Percentiles rank a stretch among this genome's conserved stretches.
phyloP scores from a whole-genome alignment of 805 yeast genomes.

The Debaryomyces hansenii region DNA sequence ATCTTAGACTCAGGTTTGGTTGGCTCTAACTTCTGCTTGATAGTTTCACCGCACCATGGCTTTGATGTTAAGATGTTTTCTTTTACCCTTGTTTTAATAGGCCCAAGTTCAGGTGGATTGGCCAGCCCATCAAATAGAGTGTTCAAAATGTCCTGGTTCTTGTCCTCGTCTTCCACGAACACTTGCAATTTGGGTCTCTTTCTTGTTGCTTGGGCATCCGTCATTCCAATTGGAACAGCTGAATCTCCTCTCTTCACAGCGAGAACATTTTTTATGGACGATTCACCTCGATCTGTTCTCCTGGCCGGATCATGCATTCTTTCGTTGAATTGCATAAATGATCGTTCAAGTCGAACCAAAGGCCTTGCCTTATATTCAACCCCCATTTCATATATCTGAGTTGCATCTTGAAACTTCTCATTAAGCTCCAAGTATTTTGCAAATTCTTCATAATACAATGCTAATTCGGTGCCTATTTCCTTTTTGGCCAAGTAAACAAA shows the following conservation, averaged over 20 bases:
- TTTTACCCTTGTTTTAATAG: constrained; percentile 52
- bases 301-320: constrained; percentile 31
- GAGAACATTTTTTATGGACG: constrained; percentile 18
- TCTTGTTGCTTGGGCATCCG: constrained; percentile 7
- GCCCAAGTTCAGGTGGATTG: constrained; percentile 48
- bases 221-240: constrained; percentile 6
- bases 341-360: constrained; percentile 26
- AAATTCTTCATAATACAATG: constrained; percentile 78
- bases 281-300: constrained; percentile 4
- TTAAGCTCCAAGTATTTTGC: constrained; percentile 59
- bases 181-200: constrained; percentile 39
- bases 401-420: constrained; percentile 54
- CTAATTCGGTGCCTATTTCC: constrained; percentile 65
- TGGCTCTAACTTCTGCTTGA: constrained; percentile 39
- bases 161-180: constrained; percentile 31
- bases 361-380: constrained; percentile 69
- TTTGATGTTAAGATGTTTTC: constrained; percentile 59
- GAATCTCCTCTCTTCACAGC: constrained; percentile 37
- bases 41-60: constrained; percentile 64
- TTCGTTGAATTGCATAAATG: constrained; percentile 44
- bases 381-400: constrained; percentile 59
- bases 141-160: constrained; percentile 14
- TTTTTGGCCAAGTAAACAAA: constrained; percentile 70
- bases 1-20: constrained; percentile 23
- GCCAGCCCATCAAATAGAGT: constrained; percentile 20